Conservation (phyloP, 148 eudicot genomes). For the Simmondsia chinensis region DNA sequence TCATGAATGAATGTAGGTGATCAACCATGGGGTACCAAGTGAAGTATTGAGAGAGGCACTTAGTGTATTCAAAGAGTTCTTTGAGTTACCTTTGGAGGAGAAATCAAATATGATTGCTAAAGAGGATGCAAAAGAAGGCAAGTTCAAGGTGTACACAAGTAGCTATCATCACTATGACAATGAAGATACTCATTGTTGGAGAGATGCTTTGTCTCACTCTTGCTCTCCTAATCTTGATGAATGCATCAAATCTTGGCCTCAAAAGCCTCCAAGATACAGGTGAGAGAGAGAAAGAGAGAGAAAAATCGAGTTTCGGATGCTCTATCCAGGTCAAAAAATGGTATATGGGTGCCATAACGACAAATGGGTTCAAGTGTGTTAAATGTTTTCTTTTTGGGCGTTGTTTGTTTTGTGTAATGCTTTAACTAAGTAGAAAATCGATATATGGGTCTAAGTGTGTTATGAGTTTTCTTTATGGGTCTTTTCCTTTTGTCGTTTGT, state of each 20-base stretch:
- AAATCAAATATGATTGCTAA: constrained; percentile 20
- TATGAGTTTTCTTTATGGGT: too few species aligned
- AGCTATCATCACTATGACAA: constrained; percentile 21
- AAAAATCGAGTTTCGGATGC: too few species aligned
- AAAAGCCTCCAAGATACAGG: constrained; percentile 47
- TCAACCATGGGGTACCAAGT: constrained; percentile 47
- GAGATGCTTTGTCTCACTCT: constrained; percentile 35
- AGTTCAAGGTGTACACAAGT: constrained; percentile 36
- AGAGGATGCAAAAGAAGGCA: constrained; percentile 15
- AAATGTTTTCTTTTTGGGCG: too few species aligned
- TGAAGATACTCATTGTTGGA: constrained; percentile 45
- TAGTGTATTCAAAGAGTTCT: constrained; percentile 36
- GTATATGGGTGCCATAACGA: too few species aligned
- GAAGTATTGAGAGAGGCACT: constrained; percentile 21
- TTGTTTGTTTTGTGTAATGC: too few species aligned
- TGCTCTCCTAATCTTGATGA: constrained; percentile 44
- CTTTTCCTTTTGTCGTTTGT: too few species aligned
- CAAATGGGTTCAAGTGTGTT: too few species aligned
- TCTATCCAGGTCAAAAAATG: too few species aligned
- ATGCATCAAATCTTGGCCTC: constrained; percentile 38
- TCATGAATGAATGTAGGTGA: constrained; percentile 24
- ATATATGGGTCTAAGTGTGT: too few species aligned
- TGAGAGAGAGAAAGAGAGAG: too few species aligned
- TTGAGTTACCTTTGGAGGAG: constrained; percentile 32
- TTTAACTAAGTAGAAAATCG: too few species aligned